Base-by-base conservation (phyloP, 306 rosid species). In the Cucumis melo region DNA sequence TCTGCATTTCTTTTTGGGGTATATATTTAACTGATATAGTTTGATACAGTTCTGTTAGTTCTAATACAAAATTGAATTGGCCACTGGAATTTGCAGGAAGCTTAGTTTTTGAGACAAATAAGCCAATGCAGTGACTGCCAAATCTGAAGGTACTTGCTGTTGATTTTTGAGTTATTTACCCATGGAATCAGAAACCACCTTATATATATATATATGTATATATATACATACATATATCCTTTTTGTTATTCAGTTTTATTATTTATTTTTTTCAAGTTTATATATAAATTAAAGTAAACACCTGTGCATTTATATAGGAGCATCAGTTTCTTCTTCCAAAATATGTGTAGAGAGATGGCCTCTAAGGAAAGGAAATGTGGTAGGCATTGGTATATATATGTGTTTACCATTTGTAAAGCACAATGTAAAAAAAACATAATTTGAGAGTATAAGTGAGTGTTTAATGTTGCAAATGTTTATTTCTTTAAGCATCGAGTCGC, bases 51-150 rank as follows among this genome's bases (percentile, higher is more conserved):
- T 19, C 1, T 38, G 19, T 46, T 0, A 46, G 51, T 46, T 46
- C 51, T 46, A 46, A 46, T 46, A 12, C 15, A 46, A 46, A 11
- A 41, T 27, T 27, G 1, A 2, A 1, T 51, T 32, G 75, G 56
- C 5, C 73, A 5, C 11, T 66, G 72, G 6, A 46, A 83, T 36
- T 78, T 81, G 84, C 89, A 89, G 98, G 98, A 76, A 67, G 82
- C 42, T 73, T 81, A 63, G 93, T 91, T 53, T 93, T 85, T 85
- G 91, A 87, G 65, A 85, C 90, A 12, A 51, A 78, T n/a, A 64
- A 67, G 13, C 77, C 63, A 38, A 42, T 51, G 66, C 27, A 54
- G 7, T 67, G 77, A 81, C 70, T 78, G 68, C 75, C 57, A 70
- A 41, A 44, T 44, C 21, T 70, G 57, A 44, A 44, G 57, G 32